phyloP scores from a whole-genome alignment of 345 rosid species.

The Garcia nutans region DNA sequence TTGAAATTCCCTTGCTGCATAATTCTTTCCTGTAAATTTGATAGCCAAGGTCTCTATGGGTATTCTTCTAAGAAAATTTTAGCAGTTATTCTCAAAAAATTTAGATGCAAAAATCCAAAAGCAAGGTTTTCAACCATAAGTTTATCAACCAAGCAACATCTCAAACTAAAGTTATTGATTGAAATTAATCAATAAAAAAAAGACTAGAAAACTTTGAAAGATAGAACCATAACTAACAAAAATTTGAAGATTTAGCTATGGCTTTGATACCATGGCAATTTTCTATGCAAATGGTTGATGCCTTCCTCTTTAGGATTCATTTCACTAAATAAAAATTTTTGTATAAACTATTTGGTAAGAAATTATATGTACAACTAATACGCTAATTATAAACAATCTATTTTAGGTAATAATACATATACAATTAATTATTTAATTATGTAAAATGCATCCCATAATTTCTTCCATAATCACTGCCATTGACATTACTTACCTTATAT shows the following conservation, averaged over 20 bases:
- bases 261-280: not conserved
- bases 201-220: not conserved
- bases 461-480: not conserved
- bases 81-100: too few species aligned
- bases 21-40: too few species aligned
- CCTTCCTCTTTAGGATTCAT: not conserved
- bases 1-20: too few species aligned
- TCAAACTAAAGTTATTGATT: too few species aligned
- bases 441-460: not conserved
- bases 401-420: not conserved
- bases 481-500: too few species aligned
- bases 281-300: not conserved
- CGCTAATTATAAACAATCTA: not conserved
- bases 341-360: not conserved
- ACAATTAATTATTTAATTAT: not conserved
- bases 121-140: too few species aligned
- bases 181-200: too few species aligned
- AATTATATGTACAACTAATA: not conserved
- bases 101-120: too few species aligned
- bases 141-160: too few species aligned
- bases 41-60: too few species aligned
- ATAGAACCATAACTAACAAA: not conserved
- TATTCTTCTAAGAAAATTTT: too few species aligned
- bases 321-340: not conserved
- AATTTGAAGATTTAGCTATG: not conserved